Conservation (phyloP, 768 basidiomycete genomes). For the Phanerodontia chrysosporium region DNA sequence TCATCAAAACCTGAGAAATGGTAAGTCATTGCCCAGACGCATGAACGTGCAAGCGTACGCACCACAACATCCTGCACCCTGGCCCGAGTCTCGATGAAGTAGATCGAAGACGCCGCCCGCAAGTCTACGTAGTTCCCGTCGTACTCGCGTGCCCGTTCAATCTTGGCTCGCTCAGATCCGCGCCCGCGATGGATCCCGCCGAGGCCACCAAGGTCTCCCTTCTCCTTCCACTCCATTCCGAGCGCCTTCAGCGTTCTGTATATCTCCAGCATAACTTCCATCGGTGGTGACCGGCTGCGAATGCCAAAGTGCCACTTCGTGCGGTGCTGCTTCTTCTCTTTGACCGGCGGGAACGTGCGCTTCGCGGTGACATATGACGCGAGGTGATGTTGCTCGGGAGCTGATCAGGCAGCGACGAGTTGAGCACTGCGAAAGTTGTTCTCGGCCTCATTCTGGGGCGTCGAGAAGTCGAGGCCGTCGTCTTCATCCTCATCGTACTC, state of each 20-base stretch:
- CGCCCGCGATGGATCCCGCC: slow-evolving; percentile 43
- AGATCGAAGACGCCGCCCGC: slow-evolving; percentile 71
- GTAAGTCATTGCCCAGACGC: slow-evolving; percentile 5
- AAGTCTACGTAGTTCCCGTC: slow-evolving; percentile 62
- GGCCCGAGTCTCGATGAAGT: slow-evolving; percentile 92
- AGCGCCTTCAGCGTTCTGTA: slow-evolving; percentile 87
- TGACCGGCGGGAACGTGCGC: slow-evolving; percentile 35
- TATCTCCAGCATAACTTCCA: slow-evolving; percentile 99
- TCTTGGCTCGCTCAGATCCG: slow-evolving; percentile 33
- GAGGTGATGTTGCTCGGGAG: slow-evolving; percentile 66
- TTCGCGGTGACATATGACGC: slow-evolving; percentile 60
- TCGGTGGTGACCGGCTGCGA: slow-evolving; percentile 87
- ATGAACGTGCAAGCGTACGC: slow-evolving; percentile 24
- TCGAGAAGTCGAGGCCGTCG: slow-evolving; percentile 46
- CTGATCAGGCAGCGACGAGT: slow-evolving; percentile 73
- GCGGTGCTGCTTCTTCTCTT: slow-evolving; percentile 68
- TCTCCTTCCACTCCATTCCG: slow-evolving; percentile 98
- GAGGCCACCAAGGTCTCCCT: slow-evolving; percentile 70
- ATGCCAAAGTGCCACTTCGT: slow-evolving; percentile 99
- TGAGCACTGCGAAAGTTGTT: slow-evolving; percentile 83
- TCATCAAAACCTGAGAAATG: slow-evolving; percentile 78
- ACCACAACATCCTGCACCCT: slow-evolving; percentile 91
- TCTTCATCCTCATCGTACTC: slow-evolving; percentile 54
- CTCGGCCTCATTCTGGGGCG: slow-evolving; percentile 39
- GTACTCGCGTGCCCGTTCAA: slow-evolving; percentile 59